phyloP scores from a whole-genome alignment of 345 rosid genomes.

The Xanthoceras sorbifolium region DNA sequence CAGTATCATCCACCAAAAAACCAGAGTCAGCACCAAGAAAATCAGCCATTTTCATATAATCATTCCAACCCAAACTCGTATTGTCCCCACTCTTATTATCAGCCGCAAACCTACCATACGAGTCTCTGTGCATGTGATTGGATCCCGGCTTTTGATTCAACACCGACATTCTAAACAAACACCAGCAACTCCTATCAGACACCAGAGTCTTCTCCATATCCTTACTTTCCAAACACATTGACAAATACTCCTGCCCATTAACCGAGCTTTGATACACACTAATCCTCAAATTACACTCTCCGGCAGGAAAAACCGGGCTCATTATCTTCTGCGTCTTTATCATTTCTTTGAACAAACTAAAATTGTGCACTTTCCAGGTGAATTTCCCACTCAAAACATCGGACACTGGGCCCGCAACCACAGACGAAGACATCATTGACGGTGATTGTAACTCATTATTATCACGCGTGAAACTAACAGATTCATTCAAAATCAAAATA shows the following conservation, averaged over 20 bases:
- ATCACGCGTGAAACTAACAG: conserved; percentile 80
- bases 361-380: conserved; percentile 97
- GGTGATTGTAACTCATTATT: conserved; percentile 70
- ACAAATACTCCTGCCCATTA: conserved; percentile 74
- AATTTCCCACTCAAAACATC: conserved; percentile 94
- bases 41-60: conserved; percentile 92
- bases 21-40: conserved; percentile 75
- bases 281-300: conserved; percentile 90
- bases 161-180: conserved; percentile 95
- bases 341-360: conserved; percentile 95
- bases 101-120: conserved; percentile 88
- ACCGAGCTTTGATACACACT: conserved; percentile 94
- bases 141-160: conserved; percentile 89
- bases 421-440: conserved; percentile 48
- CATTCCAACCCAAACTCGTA: conserved; percentile 98
- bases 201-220: conserved; percentile 71
- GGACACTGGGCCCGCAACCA: conserved; percentile 58
- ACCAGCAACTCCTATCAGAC: conserved; percentile 95
- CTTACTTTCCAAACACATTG: conserved; percentile 99
- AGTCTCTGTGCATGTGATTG: conserved; percentile 91
- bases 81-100: conserved; percentile 96
- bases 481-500: conserved; percentile 84
- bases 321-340: conserved; percentile 96
- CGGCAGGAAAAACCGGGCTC: conserved; percentile 98
- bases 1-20: conserved; percentile 81